Evolutionary conservation across 202 grass and related monocot species (phyloP).

Genomic region (Eragrostis tef): DNA sequence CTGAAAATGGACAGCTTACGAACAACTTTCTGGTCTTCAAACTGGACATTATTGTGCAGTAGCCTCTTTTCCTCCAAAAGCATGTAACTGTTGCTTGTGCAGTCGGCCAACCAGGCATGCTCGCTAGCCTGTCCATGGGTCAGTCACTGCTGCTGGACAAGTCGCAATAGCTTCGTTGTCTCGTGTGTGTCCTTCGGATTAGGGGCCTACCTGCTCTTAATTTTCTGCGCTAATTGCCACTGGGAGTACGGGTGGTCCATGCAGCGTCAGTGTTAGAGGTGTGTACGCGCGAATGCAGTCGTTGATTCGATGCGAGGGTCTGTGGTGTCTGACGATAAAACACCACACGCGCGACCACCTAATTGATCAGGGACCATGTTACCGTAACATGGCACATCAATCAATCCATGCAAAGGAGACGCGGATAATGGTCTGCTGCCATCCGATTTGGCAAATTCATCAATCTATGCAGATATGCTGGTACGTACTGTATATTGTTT

Average conservation of each 20-base stretch:
- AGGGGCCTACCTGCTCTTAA: background rate
- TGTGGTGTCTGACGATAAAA: conserved; percentile 5
- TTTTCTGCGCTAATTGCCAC: background rate
- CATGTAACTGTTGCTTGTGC: conserved; percentile 28
- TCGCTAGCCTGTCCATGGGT: background rate
- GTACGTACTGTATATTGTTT: background rate
- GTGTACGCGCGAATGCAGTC: background rate
- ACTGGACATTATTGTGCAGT: background rate
- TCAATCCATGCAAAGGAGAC: conserved; percentile 8
- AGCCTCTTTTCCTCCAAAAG: background rate
- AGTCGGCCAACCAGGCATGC: background rate
- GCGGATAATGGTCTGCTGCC: conserved; percentile 24
- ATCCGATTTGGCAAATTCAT: conserved; percentile 32
- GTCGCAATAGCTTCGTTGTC: conserved; percentile 1
- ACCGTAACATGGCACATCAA: conserved; percentile 50
- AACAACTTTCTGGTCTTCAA: background rate
- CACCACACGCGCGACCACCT: conserved; percentile 22
- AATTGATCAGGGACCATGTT: conserved; percentile 52
- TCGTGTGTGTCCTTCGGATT: background rate
- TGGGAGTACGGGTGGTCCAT: conserved; percentile 32
- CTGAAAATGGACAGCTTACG: background rate
- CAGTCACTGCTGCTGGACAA: background rate
- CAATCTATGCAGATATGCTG: background rate
- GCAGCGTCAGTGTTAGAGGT: background rate
- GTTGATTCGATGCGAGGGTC: conserved; percentile 19